phyloP scores from a whole-genome alignment of 2,329 filamentous ascomycete species.

The Myriosclerotinia curreyana region DNA sequence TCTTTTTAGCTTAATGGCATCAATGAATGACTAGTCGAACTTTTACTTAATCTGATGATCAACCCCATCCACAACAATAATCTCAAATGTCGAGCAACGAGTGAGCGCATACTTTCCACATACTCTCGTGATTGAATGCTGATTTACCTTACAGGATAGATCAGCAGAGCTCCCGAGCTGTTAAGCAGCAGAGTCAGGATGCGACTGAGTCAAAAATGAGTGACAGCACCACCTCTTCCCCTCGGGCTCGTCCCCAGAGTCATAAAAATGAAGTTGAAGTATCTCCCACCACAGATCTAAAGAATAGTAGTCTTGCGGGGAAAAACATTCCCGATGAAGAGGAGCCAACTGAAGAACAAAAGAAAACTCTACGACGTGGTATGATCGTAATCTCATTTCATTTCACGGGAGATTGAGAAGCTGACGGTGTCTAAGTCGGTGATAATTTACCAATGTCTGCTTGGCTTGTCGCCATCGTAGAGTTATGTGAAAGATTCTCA shows the following conservation, averaged over 20 bases:
- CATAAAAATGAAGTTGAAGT: background rate
- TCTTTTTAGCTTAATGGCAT: background rate
- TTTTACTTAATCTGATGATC: background rate
- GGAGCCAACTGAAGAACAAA: conserved; percentile 10
- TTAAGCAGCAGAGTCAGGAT: background rate
- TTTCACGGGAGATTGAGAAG: background rate
- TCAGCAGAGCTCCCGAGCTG: background rate
- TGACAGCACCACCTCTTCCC: background rate
- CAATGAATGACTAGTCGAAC: background rate
- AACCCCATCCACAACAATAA: background rate
- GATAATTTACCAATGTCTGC: conserved; percentile 19
- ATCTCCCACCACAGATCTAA: background rate
- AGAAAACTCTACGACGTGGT: conserved; percentile 4
- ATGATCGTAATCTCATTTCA: background rate
- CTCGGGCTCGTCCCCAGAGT: background rate
- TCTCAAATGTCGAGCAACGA: background rate
- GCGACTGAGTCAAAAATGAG: background rate
- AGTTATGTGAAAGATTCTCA: conserved; percentile 44
- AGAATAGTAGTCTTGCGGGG: background rate
- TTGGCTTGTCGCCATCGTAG: conserved; percentile 19
- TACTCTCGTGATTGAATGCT: background rate
- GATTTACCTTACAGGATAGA: background rate
- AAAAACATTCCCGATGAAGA: background rate
- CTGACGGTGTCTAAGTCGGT: conserved; percentile 11
- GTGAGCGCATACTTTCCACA: background rate